These are phyloP conservation scores for Leccinum imitatum DNA, from an alignment of 768 basidiomycete genomes.

Conservation along the genomic window DNA sequence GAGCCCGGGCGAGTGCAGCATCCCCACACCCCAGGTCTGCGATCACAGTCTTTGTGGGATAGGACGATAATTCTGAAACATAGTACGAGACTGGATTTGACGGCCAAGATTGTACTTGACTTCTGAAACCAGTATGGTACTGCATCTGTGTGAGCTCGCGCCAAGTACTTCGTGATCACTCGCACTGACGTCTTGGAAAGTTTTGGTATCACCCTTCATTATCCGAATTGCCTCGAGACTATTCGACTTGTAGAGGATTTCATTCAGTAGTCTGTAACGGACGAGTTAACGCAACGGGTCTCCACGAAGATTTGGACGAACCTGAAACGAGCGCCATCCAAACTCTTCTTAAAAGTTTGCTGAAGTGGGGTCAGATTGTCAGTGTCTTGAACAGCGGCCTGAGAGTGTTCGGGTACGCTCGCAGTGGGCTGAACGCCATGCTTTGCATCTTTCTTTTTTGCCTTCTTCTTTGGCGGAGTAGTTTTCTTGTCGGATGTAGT, in stretches of 20 bases:
- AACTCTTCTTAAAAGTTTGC: slow-evolving; percentile 69
- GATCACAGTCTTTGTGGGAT: slow-evolving; percentile 68
- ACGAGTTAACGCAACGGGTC: slow-evolving; percentile 10
- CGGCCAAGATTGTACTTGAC: slow-evolving; percentile 92
- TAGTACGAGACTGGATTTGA: slow-evolving; percentile 90
- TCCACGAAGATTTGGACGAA: slow-evolving; percentile 22
- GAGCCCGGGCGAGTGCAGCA: slow-evolving; percentile 75
- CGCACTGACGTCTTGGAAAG: slow-evolving; percentile 75
- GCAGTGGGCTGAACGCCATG: slow-evolving; percentile 19
- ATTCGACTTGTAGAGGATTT: slow-evolving; percentile 84
- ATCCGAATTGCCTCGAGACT: slow-evolving; percentile 72
- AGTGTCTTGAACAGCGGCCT: slow-evolving; percentile 10
- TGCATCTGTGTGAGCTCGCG: slow-evolving; percentile 34
- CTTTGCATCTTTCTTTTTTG: slow-evolving; percentile 22
- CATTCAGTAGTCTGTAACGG: slow-evolving; percentile 77
- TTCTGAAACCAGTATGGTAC: slow-evolving; percentile 93
- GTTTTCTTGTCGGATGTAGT: not conserved
- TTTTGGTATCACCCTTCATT: slow-evolving; percentile 79
- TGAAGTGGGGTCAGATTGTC: slow-evolving; percentile 68
- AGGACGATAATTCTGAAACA: slow-evolving; percentile 59
- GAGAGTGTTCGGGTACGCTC: slow-evolving; percentile 17
- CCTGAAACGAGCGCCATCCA: slow-evolving; percentile 90
- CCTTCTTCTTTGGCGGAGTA: slow-evolving; percentile 12
- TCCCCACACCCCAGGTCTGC: slow-evolving; percentile 97
- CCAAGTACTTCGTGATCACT: slow-evolving; percentile 3